Percentiles rank a stretch among this genome's conserved stretches.
phyloP scores from a whole-genome alignment of 2,329 filamentous ascomycete genomes.

The Talaromyces sp. region DNA sequence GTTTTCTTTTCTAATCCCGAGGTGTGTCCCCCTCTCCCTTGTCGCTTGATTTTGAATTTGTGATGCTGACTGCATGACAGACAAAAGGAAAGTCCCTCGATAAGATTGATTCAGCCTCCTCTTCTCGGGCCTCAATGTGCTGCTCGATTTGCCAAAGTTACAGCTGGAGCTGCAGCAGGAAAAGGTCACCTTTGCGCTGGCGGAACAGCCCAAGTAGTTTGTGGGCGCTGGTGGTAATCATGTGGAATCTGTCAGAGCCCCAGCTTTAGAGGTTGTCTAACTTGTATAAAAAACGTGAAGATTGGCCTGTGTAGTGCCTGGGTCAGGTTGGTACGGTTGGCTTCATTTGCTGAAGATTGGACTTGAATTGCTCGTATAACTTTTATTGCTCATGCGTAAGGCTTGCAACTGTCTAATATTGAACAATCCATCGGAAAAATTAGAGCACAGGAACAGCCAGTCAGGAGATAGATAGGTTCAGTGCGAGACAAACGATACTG shows the following conservation, averaged over 20 bases:
- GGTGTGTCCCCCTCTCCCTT: too few species aligned
- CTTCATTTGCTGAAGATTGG: background rate
- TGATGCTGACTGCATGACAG: too few species aligned
- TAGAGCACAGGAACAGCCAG: background rate
- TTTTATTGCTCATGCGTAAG: background rate
- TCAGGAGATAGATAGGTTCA: background rate
- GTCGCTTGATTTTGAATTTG: too few species aligned
- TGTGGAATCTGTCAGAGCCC: background rate
- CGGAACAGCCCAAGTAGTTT: background rate
- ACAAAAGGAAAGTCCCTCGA: too few species aligned
- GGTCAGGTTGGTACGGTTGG: background rate
- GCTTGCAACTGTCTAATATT: constrained; percentile 1
- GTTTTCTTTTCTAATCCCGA: too few species aligned
- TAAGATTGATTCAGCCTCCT: background rate
- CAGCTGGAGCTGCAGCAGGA: background rate
- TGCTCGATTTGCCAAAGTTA: background rate
- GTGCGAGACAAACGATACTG: constrained; percentile 10
- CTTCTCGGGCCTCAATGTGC: background rate
- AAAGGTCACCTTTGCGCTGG: background rate
- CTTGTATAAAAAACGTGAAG: too few species aligned
- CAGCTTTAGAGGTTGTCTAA: too few species aligned
- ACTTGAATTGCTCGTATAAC: background rate
- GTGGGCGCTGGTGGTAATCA: background rate
- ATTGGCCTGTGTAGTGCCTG: background rate
- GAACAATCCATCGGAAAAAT: background rate